Evolutionary conservation across 2,329 filamentous ascomycete genomes (phyloP).

Genomic region (Penicillium aurantiogriseum): DNA sequence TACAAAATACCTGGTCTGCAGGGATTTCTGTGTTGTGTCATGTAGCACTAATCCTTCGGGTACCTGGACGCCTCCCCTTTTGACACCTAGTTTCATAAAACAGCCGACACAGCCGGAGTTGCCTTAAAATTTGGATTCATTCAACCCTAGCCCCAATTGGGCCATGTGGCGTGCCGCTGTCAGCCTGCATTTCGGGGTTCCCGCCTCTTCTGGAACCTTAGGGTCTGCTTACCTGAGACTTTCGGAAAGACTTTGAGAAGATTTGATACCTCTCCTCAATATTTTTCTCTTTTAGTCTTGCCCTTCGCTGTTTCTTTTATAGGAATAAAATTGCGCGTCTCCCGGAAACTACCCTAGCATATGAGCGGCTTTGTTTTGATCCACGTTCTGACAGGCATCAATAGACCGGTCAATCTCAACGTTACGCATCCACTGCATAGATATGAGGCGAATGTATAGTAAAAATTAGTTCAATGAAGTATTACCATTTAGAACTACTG

Average conservation of each 20-base stretch:
- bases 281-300: neutral
- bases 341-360: neutral
- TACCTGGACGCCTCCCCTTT: neutral
- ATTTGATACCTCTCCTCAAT: neutral
- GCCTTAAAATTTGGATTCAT: neutral
- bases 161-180: slow-evolving; percentile 1
- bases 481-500: neutral
- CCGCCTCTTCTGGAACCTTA: neutral
- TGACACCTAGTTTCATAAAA: neutral
- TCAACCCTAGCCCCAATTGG: neutral
- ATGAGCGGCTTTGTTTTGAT: neutral
- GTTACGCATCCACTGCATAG: neutral
- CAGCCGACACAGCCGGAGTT: slow-evolving; percentile 3
- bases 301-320: neutral
- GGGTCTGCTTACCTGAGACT: neutral
- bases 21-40: neutral
- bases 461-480: neutral
- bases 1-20: neutral
- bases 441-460: neutral
- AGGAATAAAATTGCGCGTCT: neutral
- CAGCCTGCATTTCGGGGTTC: neutral
- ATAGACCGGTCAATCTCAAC: neutral
- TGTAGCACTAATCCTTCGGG: neutral
- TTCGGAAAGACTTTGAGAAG: neutral
- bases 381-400: neutral